phyloP scores from a whole-genome alignment of 441 rosid species.

The Isatis lusitanica region DNA sequence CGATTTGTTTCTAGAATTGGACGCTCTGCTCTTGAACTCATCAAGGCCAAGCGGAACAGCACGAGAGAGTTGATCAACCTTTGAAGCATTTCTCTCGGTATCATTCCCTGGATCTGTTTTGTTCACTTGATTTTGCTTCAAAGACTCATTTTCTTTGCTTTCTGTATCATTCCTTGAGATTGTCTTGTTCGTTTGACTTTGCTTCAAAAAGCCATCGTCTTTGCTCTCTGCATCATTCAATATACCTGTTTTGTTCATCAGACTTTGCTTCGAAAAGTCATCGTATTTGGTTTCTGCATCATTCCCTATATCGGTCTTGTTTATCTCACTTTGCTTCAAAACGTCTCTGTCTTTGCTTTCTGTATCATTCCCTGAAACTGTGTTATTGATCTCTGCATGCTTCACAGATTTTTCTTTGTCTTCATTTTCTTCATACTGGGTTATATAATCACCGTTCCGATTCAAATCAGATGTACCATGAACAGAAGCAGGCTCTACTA shows the following conservation, averaged over 20 bases:
- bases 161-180: neutral
- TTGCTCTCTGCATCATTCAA: neutral
- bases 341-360: neutral
- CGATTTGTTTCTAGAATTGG: constrained; percentile 56
- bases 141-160: constrained; percentile 26
- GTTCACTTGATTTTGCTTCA: constrained; percentile 41
- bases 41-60: constrained; percentile 77
- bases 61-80: constrained; percentile 53
- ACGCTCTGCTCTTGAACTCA: constrained; percentile 86
- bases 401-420: neutral
- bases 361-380: constrained; percentile 3
- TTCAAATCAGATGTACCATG: constrained; percentile 29
- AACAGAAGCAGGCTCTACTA: constrained; percentile 33
- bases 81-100: constrained; percentile 38
- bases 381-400: constrained; percentile 8
- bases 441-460: neutral
- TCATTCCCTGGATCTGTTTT: constrained; percentile 33
- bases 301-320: neutral
- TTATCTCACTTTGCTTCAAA: neutral
- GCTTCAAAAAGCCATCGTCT: neutral
- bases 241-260: constrained; percentile 1
- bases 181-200: constrained; percentile 34
- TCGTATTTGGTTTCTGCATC: neutral
- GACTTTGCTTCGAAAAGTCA: neutral
- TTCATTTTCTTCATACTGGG: constrained; percentile 3